Evolutionary conservation across 345 rosid genomes (phyloP).

Genomic region (Gossypioides kirkii): DNA sequence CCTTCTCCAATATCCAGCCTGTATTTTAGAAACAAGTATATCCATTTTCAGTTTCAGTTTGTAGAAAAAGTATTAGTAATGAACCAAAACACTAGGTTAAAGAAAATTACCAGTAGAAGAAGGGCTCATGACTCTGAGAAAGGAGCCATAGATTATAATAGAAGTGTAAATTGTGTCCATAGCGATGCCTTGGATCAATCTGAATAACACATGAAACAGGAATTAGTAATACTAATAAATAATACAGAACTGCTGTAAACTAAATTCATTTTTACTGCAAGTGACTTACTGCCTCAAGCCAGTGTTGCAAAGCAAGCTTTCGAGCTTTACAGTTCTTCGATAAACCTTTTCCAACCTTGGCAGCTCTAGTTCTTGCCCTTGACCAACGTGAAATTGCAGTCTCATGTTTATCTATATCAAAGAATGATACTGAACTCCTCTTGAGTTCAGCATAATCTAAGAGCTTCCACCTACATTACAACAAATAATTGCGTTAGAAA

Average conservation of each 20-base stretch:
- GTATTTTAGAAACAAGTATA: slow-evolving; percentile 19
- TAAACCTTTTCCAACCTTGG: slow-evolving; percentile 95
- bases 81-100: slow-evolving; percentile 1
- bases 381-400: slow-evolving; percentile 94
- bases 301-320: slow-evolving; percentile 89
- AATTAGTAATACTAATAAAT: slow-evolving; percentile 18
- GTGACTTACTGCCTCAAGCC: slow-evolving; percentile 95
- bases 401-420: slow-evolving; percentile 86
- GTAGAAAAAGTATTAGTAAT: background rate
- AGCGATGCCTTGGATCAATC: slow-evolving; percentile 96
- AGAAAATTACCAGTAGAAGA: slow-evolving; percentile 87
- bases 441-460: slow-evolving; percentile 82
- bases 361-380: slow-evolving; percentile 90
- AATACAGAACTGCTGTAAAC: slow-evolving; percentile 8
- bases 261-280: background rate
- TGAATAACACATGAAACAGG: slow-evolving; percentile 22
- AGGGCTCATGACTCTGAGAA: slow-evolving; percentile 85
- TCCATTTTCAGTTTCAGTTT: slow-evolving; percentile 4
- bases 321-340: slow-evolving; percentile 82
- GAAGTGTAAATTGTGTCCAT: slow-evolving; percentile 87
- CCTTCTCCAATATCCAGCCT: slow-evolving; percentile 99
- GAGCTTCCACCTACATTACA: slow-evolving; percentile 69
- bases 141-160: slow-evolving; percentile 74
- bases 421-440: slow-evolving; percentile 82
- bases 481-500: slow-evolving; percentile 40